These are phyloP conservation scores for Acrocalymma vagum DNA, from an alignment of 2,329 filamentous ascomycete species.

Conservation along the genomic window DNA sequence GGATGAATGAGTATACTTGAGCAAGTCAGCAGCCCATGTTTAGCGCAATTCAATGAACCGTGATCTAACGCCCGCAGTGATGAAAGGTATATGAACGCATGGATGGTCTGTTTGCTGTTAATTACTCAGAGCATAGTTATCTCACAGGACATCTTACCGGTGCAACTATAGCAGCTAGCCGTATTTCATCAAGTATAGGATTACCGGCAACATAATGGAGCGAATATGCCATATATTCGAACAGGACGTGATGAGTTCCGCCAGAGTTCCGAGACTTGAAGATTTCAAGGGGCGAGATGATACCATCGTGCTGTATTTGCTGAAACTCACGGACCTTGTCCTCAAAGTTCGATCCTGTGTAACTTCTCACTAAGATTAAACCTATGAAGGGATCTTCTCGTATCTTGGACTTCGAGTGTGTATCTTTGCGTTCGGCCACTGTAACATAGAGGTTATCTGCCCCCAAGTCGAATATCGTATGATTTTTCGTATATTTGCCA, in stretches of 20 bases:
- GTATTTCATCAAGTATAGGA: conserved; percentile 11
- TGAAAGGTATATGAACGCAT: background rate
- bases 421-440: conserved; percentile 10
- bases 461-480: conserved; percentile 10
- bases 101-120: conserved; percentile 17
- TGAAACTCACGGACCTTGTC: conserved; percentile 1
- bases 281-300: conserved; percentile 1
- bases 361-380: conserved; percentile 1
- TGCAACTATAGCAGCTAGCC: conserved; percentile 12
- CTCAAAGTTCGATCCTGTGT: background rate
- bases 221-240: conserved; percentile 16
- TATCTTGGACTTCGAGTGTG: background rate
- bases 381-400: background rate
- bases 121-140: background rate
- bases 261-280: conserved; percentile 4
- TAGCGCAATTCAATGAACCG: too few relatives aligned
- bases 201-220: conserved; percentile 14
- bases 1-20: conserved; percentile 35
- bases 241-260: conserved; percentile 8
- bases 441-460: conserved; percentile 12
- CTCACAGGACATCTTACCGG: conserved; percentile 9
- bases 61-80: conserved; percentile 22
- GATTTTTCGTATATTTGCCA: conserved; percentile 12
- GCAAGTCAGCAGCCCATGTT: conserved; percentile 31
- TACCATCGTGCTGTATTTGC: background rate